Conservation (phyloP, 306 rosid genomes). For the Trichosanthes cucumerina region DNA sequence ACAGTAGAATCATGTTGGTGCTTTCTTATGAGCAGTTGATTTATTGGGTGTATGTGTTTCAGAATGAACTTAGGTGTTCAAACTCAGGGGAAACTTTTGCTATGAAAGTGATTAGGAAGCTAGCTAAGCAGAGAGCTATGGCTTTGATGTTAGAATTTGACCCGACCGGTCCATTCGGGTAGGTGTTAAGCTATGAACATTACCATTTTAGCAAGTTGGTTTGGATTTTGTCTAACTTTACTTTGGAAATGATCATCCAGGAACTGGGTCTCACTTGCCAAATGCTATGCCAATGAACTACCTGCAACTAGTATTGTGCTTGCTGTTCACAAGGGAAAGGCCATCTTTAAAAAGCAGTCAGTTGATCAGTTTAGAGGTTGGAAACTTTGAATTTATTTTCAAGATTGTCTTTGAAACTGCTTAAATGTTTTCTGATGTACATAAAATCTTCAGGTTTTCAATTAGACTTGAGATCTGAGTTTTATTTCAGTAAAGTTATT, state of each 20-base stretch:
- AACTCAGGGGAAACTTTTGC: background rate
- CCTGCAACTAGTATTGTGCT: constrained; percentile 52
- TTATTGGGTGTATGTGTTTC: background rate
- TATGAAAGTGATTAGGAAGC: background rate
- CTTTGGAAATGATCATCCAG: constrained; percentile 19
- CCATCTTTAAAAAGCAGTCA: constrained; percentile 46
- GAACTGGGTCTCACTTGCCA: constrained; percentile 40
- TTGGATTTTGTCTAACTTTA: background rate
- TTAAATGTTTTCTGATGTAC: background rate
- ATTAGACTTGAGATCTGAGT: background rate
- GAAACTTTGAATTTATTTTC: constrained; percentile 12
- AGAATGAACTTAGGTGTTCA: background rate
- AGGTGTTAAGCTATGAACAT: background rate
- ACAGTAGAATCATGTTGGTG: background rate
- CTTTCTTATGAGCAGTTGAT: background rate
- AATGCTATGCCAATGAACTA: constrained; percentile 52
- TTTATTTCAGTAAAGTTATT: background rate
- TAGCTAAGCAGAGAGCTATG: constrained; percentile 3
- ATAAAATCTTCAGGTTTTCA: background rate
- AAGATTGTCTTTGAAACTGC: background rate
- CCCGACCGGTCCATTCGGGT: background rate
- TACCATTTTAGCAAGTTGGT: background rate
- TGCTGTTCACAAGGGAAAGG: constrained; percentile 54
- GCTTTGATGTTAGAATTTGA: constrained; percentile 2
- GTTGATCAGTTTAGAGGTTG: constrained; percentile 53